These are phyloP conservation scores for Dacryopinax primogenitus DNA, from an alignment of 768 basidiomycete genomes.

Conservation along the genomic window DNA sequence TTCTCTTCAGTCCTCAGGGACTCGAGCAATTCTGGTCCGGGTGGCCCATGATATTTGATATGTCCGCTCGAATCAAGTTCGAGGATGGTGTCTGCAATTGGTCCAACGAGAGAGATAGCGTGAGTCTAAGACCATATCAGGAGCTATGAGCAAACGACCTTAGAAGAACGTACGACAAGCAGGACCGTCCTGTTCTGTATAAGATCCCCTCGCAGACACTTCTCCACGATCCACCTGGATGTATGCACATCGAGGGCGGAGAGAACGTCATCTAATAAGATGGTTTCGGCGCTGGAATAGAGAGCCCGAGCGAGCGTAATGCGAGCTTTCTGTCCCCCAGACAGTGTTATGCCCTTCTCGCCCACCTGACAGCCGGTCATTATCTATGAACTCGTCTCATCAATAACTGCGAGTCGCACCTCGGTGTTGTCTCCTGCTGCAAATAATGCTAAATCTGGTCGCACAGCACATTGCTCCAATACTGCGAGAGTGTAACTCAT, in stretches of 20 bases:
- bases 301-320: conserved; percentile 47
- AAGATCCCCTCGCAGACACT: conserved; percentile 27
- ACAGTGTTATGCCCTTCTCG: conserved; percentile 51
- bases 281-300: conserved; percentile 45
- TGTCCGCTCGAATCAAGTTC: conserved; percentile 23
- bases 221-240: conserved; percentile 36
- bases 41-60: conserved; percentile 22
- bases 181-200: conserved; percentile 28
- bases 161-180: conserved; percentile 22
- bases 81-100: conserved; percentile 26
- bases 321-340: conserved; percentile 48
- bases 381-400: neutral
- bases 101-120: conserved; percentile 25
- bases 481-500: conserved; percentile 19
- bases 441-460: conserved; percentile 37
- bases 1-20: conserved; percentile 18
- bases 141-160: neutral
- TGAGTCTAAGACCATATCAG: conserved; percentile 27
- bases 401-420: conserved; percentile 10
- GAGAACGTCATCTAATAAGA: conserved; percentile 62
- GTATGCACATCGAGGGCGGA: conserved; percentile 51
- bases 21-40: conserved; percentile 19
- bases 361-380: conserved; percentile 31
- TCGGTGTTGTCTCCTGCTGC: conserved; percentile 55
- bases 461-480: conserved; percentile 31